phyloP scores from a whole-genome alignment of 2,329 filamentous ascomycete species.

The Epicoccum nigrum region DNA sequence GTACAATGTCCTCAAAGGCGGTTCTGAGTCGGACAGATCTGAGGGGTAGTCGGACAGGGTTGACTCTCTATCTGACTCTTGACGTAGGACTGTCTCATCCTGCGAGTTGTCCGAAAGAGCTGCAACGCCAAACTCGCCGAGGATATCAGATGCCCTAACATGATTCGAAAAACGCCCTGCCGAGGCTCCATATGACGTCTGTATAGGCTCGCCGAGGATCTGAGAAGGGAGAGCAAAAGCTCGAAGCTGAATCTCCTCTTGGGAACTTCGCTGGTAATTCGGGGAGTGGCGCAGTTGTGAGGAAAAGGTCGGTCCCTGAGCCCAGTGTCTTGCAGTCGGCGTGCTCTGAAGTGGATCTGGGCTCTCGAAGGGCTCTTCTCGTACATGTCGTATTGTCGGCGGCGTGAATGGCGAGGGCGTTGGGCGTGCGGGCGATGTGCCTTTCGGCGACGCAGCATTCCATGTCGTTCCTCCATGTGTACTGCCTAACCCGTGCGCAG shows the following conservation, averaged over 20 bases:
- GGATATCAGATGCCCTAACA: slow-evolving; percentile 16
- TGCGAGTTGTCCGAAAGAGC: slow-evolving; percentile 33
- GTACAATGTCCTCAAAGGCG: slow-evolving; percentile 13
- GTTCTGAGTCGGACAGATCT: slow-evolving; percentile 24
- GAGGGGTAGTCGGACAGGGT: slow-evolving; percentile 21
- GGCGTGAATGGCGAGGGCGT: slow-evolving; percentile 30
- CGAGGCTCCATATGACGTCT: neutral
- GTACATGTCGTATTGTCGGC: neutral
- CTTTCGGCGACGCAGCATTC: slow-evolving; percentile 8
- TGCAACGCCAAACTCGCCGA: slow-evolving; percentile 27
- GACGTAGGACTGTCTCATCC: slow-evolving; percentile 22
- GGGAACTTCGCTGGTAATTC: slow-evolving; percentile 4
- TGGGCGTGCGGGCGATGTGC: slow-evolving; percentile 18
- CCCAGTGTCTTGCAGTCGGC: slow-evolving; percentile 12
- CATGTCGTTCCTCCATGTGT: neutral
- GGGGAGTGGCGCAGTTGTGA: slow-evolving; percentile 20
- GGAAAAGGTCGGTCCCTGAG: neutral
- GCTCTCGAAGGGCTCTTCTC: slow-evolving; percentile 31
- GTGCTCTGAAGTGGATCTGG: slow-evolving; percentile 40
- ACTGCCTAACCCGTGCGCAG: neutral
- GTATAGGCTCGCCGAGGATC: neutral
- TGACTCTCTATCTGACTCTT: slow-evolving; percentile 22
- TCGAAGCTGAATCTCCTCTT: slow-evolving; percentile 14
- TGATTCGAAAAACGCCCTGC: neutral
- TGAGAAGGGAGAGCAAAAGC: slow-evolving; percentile 10